Conservation (phyloP, 192 early-diverging fungal genomes). For the Linnemannia schmuckeri region DNA sequence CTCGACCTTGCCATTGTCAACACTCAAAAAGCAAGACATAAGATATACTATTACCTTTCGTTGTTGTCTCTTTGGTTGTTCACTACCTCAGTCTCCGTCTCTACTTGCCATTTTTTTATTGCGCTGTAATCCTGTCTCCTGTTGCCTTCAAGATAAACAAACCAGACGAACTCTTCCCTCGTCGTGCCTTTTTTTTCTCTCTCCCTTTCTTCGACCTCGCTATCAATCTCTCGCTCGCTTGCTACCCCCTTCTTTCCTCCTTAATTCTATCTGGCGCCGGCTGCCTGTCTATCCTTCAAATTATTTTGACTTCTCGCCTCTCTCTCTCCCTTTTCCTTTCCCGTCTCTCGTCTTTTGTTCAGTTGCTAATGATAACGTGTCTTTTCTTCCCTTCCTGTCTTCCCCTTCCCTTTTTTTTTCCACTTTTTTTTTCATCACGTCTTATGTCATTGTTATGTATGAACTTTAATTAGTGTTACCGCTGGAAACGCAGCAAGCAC, state of each 20-base stretch:
- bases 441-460: too few relatives aligned
- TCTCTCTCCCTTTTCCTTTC: not conserved
- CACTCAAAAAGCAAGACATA: too few relatives aligned
- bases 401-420: not conserved
- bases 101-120: too few relatives aligned
- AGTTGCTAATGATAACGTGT: not conserved
- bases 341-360: not conserved
- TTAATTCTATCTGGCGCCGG: not conserved
- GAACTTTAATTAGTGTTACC: constrained; percentile 20
- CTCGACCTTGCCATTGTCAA: too few relatives aligned
- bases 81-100: too few relatives aligned
- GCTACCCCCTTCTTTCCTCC: constrained; percentile 11
- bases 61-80: too few relatives aligned
- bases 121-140: too few relatives aligned
- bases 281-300: not conserved
- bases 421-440: not conserved
- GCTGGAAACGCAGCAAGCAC: constrained; percentile 11
- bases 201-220: constrained; percentile 3
- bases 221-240: not conserved
- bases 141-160: too few relatives aligned
- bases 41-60: too few relatives aligned
- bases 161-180: not conserved
- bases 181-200: not conserved
- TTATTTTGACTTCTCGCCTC: not conserved
- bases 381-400: too few relatives aligned